phyloP scores from a whole-genome alignment of 208 protist species.

The Crithidia sp. region DNA sequence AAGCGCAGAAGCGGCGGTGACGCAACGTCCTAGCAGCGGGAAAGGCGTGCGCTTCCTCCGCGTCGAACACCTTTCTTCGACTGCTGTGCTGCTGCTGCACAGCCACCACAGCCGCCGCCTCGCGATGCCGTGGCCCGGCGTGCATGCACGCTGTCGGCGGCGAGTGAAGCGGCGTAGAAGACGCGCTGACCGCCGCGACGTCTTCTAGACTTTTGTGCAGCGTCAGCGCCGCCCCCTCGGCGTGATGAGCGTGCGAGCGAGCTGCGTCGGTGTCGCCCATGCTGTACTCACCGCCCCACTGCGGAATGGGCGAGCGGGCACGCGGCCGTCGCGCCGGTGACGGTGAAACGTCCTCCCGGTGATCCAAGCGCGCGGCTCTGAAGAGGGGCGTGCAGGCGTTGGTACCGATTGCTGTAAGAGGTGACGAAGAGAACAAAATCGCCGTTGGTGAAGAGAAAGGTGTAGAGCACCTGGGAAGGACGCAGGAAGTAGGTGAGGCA shows the following conservation, averaged over 20 bases:
- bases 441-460: conserved; percentile 53
- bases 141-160: not conserved
- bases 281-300: not conserved
- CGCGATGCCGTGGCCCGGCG: conserved; percentile 8
- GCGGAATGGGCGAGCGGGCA: not conserved
- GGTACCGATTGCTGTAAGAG: conserved; percentile 26
- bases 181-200: not conserved
- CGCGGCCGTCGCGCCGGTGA: not conserved
- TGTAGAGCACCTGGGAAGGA: conserved; percentile 67
- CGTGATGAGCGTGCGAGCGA: not conserved
- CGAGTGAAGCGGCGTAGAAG: not conserved
- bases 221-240: not conserved
- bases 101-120: not conserved
- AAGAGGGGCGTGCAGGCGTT: not conserved
- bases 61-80: not conserved
- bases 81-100: too few species aligned
- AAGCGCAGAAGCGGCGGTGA: not conserved
- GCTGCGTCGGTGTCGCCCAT: not conserved
- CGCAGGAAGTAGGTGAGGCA: conserved; percentile 65
- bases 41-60: not conserved
- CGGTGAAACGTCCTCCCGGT: not conserved
- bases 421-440: conserved; percentile 50
- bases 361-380: too few species aligned
- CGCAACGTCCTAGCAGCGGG: not conserved
- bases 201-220: not conserved